Evolutionary conservation across 1,284 basidiomycete genomes (phyloP), one percentile per base, ranked within the genome.

Genomic region (Irpex rosettiformis): DNA sequence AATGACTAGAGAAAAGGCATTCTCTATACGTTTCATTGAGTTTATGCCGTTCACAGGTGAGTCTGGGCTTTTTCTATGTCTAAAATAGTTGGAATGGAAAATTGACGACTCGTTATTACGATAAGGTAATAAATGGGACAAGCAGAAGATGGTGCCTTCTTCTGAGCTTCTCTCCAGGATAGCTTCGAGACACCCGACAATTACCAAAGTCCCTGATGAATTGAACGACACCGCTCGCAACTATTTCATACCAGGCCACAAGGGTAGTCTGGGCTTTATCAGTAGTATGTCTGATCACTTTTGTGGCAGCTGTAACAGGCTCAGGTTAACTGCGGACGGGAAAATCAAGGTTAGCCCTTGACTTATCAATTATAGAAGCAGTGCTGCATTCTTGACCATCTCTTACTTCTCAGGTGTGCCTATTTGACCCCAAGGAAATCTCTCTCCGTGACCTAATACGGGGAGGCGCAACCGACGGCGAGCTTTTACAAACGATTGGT

Each of bases 211-310:
- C n/a, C 68, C 79, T 21, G 85, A 90, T 60, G 84, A 90, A 61
- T 73, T 83, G 33, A 91, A 91, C 66, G 91, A 94, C 66, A 94
- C 93, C 6, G 90, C 91, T 21, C 85, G 91, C 53, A 87, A 85
- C 33, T 95, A 88, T 81, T 75, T 77, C 61, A 83, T 94, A 55
- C 89, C 87, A 1, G 89, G 89, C 3, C 83, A 88, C 68, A 67
- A 67, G 59, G 93, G 93, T 30, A 86, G 79, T 64, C 81, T 95
- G 66, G 93, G 93, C 7, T 94, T 95, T 75, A 96, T 96, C 69
- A 91, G 88, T 66, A 91, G 88, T 75, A 93, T 94, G 92, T 94
- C 92, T 28, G 92, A 96, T 71, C 92, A 94, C 72, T 94, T 96
- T 68, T 95, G 93, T 71, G 82, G 84, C 3, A 86, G 87, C 1